phyloP scores from a whole-genome alignment of 805 yeast genomes.

The Schwanniomyces polymorphus region DNA sequence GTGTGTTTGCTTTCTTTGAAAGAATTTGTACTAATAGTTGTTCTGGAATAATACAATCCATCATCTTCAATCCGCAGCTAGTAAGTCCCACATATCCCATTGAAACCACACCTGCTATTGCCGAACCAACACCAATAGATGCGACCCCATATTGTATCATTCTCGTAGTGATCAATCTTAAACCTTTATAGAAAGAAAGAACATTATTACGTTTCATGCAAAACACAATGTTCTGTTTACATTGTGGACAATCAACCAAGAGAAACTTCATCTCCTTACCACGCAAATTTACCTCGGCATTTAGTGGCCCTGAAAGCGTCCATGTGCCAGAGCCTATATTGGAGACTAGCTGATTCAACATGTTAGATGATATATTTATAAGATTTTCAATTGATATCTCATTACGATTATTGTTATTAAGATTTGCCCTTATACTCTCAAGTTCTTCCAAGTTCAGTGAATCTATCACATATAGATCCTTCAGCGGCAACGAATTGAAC shows the following conservation, averaged over 20 bases:
- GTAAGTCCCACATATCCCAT: slow-evolving; percentile 41
- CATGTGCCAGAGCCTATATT: slow-evolving; percentile 7
- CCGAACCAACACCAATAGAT: slow-evolving; percentile 37
- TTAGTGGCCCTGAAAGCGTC: background rate
- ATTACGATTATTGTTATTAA: background rate
- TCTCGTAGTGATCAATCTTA: slow-evolving; percentile 15
- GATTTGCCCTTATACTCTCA: slow-evolving; percentile 2
- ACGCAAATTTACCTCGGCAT: background rate
- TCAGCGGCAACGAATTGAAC: slow-evolving; percentile 35
- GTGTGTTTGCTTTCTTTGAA: slow-evolving; percentile 8
- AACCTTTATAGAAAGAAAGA: slow-evolving; percentile 17
- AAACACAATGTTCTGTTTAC: slow-evolving; percentile 35
- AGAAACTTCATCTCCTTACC: slow-evolving; percentile 12
- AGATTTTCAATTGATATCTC: background rate
- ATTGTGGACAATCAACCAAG: slow-evolving; percentile 41
- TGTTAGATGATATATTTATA: slow-evolving; percentile 13
- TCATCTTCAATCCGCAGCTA: slow-evolving; percentile 34
- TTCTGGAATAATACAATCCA: slow-evolving; percentile 37
- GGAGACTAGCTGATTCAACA: slow-evolving; percentile 14
- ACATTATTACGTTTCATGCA: slow-evolving; percentile 27
- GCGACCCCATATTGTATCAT: slow-evolving; percentile 30
- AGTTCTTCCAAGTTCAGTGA: slow-evolving; percentile 2
- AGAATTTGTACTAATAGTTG: slow-evolving; percentile 28
- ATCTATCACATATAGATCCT: slow-evolving; percentile 20
- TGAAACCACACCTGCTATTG: slow-evolving; percentile 38